phyloP scores from a whole-genome alignment of 768 basidiomycete species.

The Pluteus cervinus region DNA sequence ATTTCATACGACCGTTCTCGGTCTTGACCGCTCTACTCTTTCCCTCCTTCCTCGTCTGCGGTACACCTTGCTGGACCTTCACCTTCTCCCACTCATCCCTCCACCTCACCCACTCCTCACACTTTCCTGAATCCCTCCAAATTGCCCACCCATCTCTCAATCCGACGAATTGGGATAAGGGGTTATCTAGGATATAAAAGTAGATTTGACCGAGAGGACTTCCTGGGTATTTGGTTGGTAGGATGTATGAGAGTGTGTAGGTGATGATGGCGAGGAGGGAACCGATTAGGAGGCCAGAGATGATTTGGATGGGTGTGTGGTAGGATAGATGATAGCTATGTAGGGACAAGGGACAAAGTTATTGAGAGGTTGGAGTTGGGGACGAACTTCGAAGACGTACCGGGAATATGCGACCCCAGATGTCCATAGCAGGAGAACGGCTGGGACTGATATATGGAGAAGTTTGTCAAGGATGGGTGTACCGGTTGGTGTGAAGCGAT shows the following conservation, averaged over 20 bases:
- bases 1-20: no score
- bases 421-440: conserved; percentile 49
- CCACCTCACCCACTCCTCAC: conserved; percentile 68
- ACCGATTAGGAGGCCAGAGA: conserved; percentile 73
- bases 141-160: conserved; percentile 79
- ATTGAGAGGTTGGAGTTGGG: not conserved
- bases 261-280: conserved; percentile 41
- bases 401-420: conserved; percentile 72
- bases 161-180: conserved; percentile 57
- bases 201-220: conserved; percentile 50
- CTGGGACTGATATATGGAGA: conserved; percentile 42
- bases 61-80: not conserved
- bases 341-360: not conserved
- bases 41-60: no score
- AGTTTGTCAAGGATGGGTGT: conserved; percentile 41
- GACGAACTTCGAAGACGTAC: conserved; percentile 29
- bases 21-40: no score
- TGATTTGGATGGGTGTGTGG: conserved; percentile 65
- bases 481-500: conserved; percentile 56
- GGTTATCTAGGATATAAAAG: conserved; percentile 44
- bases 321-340: conserved; percentile 65
- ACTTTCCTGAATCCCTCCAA: conserved; percentile 75
- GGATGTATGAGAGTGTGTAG: conserved; percentile 51
- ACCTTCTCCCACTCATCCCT: conserved; percentile 45
- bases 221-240: conserved; percentile 48